Conservation (phyloP, 2,329 filamentous ascomycete species). For the Teratosphaeriaceae sp. region DNA sequence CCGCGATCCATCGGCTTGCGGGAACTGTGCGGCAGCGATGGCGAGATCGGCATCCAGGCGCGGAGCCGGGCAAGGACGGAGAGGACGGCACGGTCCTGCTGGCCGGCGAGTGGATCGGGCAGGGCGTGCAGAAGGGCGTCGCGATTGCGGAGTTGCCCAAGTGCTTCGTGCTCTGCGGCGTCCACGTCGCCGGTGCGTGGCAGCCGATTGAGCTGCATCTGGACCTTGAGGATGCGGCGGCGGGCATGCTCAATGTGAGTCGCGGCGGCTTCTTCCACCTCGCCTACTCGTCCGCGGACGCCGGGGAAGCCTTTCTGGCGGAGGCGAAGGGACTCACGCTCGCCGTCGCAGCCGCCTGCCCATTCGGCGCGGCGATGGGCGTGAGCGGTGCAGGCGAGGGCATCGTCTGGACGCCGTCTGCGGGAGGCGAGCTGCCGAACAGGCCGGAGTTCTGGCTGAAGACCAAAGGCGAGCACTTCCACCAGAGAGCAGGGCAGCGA, state of each 20-base stretch:
- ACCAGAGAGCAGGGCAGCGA: not conserved
- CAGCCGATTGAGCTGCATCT: not conserved
- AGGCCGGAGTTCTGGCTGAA: conserved; percentile 2
- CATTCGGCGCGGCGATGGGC: conserved; percentile 1
- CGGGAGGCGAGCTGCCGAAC: not conserved
- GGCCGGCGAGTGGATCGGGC: conserved; percentile 4
- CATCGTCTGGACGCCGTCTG: not conserved
- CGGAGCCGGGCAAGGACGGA: not conserved
- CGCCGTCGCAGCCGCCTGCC: not conserved
- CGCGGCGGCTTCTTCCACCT: conserved; percentile 1
- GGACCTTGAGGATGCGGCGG: not conserved
- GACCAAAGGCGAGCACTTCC: conserved; percentile 4
- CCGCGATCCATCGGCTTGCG: not conserved
- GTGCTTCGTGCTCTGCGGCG: conserved; percentile 1
- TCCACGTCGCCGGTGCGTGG: conserved; percentile 1
- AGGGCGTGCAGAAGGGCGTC: conserved; percentile 2
- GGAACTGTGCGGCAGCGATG: not conserved
- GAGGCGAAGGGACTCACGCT: not conserved
- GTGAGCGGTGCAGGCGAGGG: not conserved
- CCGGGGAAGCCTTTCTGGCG: not conserved
- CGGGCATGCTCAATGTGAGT: not conserved
- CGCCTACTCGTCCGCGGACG: not conserved
- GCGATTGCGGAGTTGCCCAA: not conserved
- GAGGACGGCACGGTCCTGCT: too few species aligned
- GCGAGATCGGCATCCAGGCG: not conserved